A percentile compares a stretch with the other conserved stretches of the same genome.
Conservation (phyloP, 805 yeast genomes). For the Wickerhamiella kurtzmanii region DNA sequence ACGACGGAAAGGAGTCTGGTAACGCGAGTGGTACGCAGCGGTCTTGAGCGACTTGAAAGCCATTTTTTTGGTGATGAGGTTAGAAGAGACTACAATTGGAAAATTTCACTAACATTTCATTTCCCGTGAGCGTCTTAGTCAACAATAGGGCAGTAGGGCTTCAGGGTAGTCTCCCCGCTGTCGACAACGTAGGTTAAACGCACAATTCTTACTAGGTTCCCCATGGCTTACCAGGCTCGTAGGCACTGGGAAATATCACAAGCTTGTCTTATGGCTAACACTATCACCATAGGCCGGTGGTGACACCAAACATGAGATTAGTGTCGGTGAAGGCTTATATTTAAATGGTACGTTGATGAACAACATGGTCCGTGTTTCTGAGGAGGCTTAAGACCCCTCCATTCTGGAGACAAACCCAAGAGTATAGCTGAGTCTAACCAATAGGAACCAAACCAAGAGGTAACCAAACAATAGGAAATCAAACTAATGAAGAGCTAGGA, state of each 20-base stretch:
- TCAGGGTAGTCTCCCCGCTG: no score
- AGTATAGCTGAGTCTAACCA: conserved; percentile 13
- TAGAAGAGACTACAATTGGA: not conserved
- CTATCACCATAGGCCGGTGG: no score
- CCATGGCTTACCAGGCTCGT: no score
- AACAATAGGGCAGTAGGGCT: not conserved
- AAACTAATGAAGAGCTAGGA: no score
- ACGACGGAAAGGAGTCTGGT: conserved; percentile 99
- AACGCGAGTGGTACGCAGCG: conserved; percentile 96
- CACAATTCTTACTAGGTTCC: no score
- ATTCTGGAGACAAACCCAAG: conserved; percentile 25
- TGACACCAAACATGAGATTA: not conserved
- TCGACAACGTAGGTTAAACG: no score
- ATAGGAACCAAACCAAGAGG: conserved; percentile 1
- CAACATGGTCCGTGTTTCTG: conserved; percentile 30
- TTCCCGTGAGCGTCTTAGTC: not conserved
- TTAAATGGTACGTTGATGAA: conserved; percentile 15
- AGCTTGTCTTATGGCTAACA: no score
- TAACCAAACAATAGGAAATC: no score
- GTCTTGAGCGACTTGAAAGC: conserved; percentile 63
- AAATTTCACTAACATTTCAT: not conserved
- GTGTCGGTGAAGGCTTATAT: not conserved
- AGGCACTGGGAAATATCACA: no score
- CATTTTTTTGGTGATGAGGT: conserved; percentile 36
- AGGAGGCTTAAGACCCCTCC: conserved; percentile 28